Conservation (phyloP, 225 moss, liverwort and hornwort genomes). For the Straminergon stramineum region DNA sequence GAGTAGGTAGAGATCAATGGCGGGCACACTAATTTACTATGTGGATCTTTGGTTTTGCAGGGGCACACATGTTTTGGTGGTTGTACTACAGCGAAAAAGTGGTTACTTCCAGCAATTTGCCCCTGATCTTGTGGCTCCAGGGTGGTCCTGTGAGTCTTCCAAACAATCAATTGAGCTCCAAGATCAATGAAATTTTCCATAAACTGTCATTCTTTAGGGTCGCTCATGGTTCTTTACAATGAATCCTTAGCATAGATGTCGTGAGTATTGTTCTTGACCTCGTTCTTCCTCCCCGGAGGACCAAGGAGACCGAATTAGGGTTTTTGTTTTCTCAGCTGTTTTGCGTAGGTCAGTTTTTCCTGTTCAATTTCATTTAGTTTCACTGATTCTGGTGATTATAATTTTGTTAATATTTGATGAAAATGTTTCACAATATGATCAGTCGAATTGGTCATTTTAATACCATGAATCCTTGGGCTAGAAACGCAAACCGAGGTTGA, state of each 20-base stretch:
- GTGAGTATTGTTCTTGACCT: not conserved
- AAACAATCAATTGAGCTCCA: not conserved
- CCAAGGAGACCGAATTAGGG: not conserved
- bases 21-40: not conserved
- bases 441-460: no score
- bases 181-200: not conserved
- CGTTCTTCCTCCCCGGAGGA: not conserved
- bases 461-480: not conserved
- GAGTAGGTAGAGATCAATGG: not conserved
- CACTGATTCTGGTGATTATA: not conserved
- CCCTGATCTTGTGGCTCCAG: conserved; percentile 84
- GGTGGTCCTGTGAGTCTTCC: conserved; percentile 73
- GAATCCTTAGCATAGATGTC: not conserved
- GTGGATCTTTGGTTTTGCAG: conserved; percentile 16
- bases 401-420: not conserved
- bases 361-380: not conserved
- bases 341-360: not conserved
- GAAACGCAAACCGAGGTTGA: not conserved
- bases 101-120: conserved; percentile 28
- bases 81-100: conserved; percentile 58
- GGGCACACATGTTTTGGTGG: conserved; percentile 96
- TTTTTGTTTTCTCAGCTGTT: not conserved
- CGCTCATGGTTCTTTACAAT: not conserved
- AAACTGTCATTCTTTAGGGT: not conserved
- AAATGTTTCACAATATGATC: not conserved